Evolutionary conservation across 1,139 yeast genomes (phyloP).

Genomic region (Trichomonascaceae sp.): DNA sequence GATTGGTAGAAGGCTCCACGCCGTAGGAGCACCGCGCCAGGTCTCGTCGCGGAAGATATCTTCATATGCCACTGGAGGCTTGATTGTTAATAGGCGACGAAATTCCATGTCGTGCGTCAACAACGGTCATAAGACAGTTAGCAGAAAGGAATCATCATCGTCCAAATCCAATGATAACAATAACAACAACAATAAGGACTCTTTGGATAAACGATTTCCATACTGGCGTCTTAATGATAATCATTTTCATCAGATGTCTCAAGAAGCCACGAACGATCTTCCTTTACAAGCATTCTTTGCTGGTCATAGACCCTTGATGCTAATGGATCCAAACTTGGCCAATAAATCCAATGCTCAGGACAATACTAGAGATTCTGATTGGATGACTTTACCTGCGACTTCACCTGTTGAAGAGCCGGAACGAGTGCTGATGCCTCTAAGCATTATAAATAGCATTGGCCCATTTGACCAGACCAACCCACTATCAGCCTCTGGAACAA

Average conservation of each 20-base stretch:
- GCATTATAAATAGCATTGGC: constrained; percentile 8
- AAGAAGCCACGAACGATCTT: constrained; percentile 15
- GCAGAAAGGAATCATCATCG: constrained; percentile 1
- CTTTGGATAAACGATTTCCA: constrained; percentile 13
- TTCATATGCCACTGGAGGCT: not conserved
- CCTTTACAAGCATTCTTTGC: constrained; percentile 27
- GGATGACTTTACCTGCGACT: constrained; percentile 8
- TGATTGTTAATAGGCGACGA: constrained; percentile 5
- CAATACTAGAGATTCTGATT: constrained; percentile 4
- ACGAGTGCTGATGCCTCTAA: constrained; percentile 6
- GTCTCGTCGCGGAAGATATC: not conserved
- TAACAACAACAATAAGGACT: not conserved
- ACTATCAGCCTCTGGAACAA: not conserved
- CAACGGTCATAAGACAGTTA: not conserved
- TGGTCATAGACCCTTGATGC: constrained; percentile 28
- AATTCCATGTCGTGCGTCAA: constrained; percentile 5
- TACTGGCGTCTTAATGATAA: constrained; percentile 15
- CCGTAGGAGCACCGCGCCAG: not conserved
- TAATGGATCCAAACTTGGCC: constrained; percentile 16
- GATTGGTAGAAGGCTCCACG: not conserved
- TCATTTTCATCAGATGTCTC: constrained; percentile 17
- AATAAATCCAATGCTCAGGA: constrained; percentile 5
- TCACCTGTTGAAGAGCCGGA: constrained; percentile 10
- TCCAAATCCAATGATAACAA: constrained; percentile 1
- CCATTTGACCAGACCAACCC: constrained; percentile 8